phyloP scores from a whole-genome alignment of 2,329 filamentous ascomycete species.

The Aspergillus uvarum region DNA sequence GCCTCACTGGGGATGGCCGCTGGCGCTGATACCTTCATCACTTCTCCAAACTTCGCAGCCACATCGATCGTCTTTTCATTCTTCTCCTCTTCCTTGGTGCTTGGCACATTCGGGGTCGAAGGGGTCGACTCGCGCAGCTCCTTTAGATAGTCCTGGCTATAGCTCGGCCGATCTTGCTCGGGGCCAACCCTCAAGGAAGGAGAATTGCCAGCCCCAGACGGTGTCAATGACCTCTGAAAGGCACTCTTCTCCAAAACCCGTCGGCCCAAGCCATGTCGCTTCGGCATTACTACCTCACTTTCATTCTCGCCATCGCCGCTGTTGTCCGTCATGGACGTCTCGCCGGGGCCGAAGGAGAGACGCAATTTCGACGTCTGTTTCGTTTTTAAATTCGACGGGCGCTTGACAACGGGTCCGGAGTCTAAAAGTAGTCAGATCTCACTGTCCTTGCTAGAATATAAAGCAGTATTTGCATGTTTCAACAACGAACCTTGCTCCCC shows the following conservation, averaged over 20 bases:
- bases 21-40: constrained; percentile 33
- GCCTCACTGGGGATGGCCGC: constrained; percentile 71
- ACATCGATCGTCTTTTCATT: constrained; percentile 57
- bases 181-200: constrained; percentile 60
- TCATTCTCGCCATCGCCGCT: constrained; percentile 57
- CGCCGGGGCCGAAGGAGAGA: constrained; percentile 71
- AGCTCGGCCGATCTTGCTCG: constrained; percentile 71
- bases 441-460: not conserved
- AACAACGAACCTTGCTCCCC: constrained; percentile 44
- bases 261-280: constrained; percentile 59
- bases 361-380: constrained; percentile 73
- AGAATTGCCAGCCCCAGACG: constrained; percentile 49
- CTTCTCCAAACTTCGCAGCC: constrained; percentile 50
- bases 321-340: constrained; percentile 55
- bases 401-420: constrained; percentile 52
- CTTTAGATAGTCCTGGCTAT: constrained; percentile 82
- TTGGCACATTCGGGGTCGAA: constrained; percentile 64
- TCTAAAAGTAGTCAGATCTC: constrained; percentile 38
- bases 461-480: not conserved
- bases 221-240: constrained; percentile 54
- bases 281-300: constrained; percentile 59
- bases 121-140: constrained; percentile 85
- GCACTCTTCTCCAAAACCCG: constrained; percentile 68
- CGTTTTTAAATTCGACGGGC: constrained; percentile 50
- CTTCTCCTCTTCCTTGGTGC: constrained; percentile 32